Evolutionary conservation across 2,329 filamentous ascomycete species (phyloP), one percentile per base, ranked within the genome.

Genomic region (Diaporthe amygdali): DNA sequence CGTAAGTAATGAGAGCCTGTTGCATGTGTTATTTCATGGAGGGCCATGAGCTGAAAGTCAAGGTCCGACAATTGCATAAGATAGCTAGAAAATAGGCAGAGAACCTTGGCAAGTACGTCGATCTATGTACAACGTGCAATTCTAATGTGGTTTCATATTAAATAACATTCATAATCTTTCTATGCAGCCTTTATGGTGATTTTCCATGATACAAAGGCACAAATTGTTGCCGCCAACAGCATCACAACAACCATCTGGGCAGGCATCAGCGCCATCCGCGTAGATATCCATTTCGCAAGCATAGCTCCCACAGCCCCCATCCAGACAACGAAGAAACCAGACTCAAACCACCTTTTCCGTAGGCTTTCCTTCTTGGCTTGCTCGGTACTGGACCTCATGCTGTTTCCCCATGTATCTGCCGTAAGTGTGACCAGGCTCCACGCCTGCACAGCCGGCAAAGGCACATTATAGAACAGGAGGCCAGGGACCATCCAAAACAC

Each of bases 321-420:
- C 76, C 76, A 79, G 5, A 78, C 66, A 12, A 79, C 78, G 25
- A 79, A 78, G 66, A 79, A 79, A 0, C 78, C 77, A 14, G 76
- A 64, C 46, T 79, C 76, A 32, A 77, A 76, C 71, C 70, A 76
- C n/a, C 72, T 74, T 61, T 77, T 77, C 74, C 76, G 75, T 4
- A 74, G 55, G 27, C 74, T 71, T 37, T 73, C 73, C 47, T 73
- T 74, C 61, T 78, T 77, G 22, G 75, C 72, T 55, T 73, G 66
- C 67, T 80, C 79, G 5, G 72, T 72, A 37, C 74, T 76, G 22
- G 76, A 77, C 4, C 80, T 75, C 79, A 81, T 81, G 7, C 76
- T 73, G 0, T 79, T 82, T 2, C 80, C 80, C 81, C 80, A 82
- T 0, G 78, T 77, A 17, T 79, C 78, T 25, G 80, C 76, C 15